Base-by-base conservation (phyloP, 768 basidiomycete genomes). In the Trametes sanguinea region DNA sequence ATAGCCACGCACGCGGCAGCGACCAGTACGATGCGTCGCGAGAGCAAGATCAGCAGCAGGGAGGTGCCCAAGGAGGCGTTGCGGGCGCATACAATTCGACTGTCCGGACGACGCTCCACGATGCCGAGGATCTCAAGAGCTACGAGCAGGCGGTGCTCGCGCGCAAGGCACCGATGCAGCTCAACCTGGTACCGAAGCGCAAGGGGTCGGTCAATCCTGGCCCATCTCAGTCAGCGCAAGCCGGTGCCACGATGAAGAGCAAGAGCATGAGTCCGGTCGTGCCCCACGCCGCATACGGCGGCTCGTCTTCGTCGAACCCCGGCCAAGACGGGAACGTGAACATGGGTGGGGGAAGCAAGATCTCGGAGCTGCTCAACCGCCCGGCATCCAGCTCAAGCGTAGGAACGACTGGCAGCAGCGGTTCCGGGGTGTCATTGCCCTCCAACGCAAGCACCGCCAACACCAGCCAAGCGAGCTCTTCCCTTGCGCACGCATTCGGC, bases 121-220 rank as follows among this genome's bases (percentile, higher is more conserved):
- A 77, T 42, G 69, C 77, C 45, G 90, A 92, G 13, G 90, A 92
- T 66, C 65, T 92, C 63, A 76, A 81, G 61, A 83, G 83, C 59
- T 92, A 92, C 60, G 87, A 90, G 69, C 88, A 87, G 44, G 90
- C 90, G 4, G 85, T 92, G 14, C 73, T 90, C 55, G 89, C 90
- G 35, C 78, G 88, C 54, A 86, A 81, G 69, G 78, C 88, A 22
- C 82, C 86, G 1, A 80, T 83, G 59, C 81, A 77, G 60, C 71
- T 90, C 43, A 87, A 82, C 65, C 73, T 89, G 30, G 78, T 80
- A 11, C 81, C 83, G 50, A 78, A 77, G 30, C 64, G 73, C 16
- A 67, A 72, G 43, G 67, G 69, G 4, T 68, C 68, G 3, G 54
- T 67, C 22, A 58, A 22, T 6, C 47, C 60, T 4, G 65, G 44